These are phyloP conservation scores for Abrus pulchellus DNA, from an alignment of 306 rosid genomes.

Conservation along the genomic window DNA sequence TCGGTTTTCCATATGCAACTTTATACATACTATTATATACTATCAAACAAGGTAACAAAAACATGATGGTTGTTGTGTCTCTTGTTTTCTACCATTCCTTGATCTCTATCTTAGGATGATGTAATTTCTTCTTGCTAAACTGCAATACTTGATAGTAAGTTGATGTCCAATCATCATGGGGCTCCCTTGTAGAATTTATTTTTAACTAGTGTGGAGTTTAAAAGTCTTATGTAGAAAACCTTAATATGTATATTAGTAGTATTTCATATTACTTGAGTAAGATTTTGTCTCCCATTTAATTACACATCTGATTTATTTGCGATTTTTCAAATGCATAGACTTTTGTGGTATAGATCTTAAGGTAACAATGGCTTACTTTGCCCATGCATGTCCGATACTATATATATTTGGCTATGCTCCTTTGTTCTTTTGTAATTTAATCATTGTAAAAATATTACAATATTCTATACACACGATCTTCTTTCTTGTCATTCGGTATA, in stretches of 20 bases:
- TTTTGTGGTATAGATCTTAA: not conserved
- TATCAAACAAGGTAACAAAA: conserved; percentile 56
- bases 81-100: not conserved
- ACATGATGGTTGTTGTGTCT: too few species aligned
- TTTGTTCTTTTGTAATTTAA: not conserved
- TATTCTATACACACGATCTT: not conserved
- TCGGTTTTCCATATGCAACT: not conserved
- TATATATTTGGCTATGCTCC: not conserved
- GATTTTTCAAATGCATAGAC: not conserved
- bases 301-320: too few species aligned
- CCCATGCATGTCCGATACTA: not conserved
- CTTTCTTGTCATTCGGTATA: not conserved
- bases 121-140: not conserved
- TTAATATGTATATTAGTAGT: too few species aligned
- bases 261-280: not conserved
- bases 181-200: not conserved
- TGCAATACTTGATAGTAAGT: not conserved
- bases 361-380: not conserved
- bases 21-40: not conserved
- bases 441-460: not conserved
- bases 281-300: not conserved
- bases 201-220: not conserved
- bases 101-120: not conserved
- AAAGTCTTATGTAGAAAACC: not conserved
- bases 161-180: not conserved